Conservation (phyloP, 139 green algal genomes). For the Tetraselmis chui region DNA sequence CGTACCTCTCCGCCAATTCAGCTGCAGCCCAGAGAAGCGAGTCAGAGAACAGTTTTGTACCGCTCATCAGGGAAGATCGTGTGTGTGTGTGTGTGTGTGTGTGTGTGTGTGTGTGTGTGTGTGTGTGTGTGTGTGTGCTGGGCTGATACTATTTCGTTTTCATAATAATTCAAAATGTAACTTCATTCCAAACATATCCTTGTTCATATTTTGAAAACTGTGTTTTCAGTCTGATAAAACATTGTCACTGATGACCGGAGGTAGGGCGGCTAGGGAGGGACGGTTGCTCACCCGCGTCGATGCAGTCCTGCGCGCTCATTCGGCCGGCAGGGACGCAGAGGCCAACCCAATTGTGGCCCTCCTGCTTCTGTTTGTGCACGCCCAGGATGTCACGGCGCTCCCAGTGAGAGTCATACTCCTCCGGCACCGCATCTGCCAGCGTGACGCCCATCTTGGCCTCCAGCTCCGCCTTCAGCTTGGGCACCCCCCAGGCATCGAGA, state of each 20-base stretch:
- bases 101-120: too few species aligned
- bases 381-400: constrained; percentile 76
- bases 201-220: too few species aligned
- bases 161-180: too few species aligned
- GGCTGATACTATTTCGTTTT: too few species aligned
- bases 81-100: too few species aligned
- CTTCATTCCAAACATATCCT: too few species aligned
- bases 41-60: too few species aligned
- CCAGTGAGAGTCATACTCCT: constrained; percentile 51
- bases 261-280: neutral
- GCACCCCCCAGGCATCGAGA: constrained; percentile 77
- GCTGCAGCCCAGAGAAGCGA: too few species aligned
- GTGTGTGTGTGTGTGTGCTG: too few species aligned
- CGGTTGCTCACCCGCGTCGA: neutral
- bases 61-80: too few species aligned
- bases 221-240: too few species aligned
- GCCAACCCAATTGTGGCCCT: constrained; percentile 47
- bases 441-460: neutral
- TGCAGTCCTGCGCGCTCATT: constrained; percentile 46
- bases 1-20: constrained; percentile 71
- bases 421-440: constrained; percentile 26
- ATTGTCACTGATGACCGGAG: neutral
- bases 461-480: constrained; percentile 20
- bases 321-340: constrained; percentile 79
- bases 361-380: constrained; percentile 89